Evolutionary conservation across 306 rosid species (phyloP).

Genomic region (Quercus engelmannii): DNA sequence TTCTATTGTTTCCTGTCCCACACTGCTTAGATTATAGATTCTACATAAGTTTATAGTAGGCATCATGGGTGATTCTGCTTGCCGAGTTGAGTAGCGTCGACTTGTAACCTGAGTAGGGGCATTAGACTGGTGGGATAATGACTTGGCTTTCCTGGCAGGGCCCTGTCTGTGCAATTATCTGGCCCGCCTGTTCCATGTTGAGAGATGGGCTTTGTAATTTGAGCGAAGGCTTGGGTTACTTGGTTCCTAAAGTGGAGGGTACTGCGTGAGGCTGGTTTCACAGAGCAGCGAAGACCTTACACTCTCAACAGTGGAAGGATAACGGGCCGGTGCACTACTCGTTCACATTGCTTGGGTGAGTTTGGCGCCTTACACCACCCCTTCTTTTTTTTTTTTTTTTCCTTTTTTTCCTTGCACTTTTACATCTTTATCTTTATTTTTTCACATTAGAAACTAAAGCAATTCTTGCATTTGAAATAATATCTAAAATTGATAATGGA

Average conservation of each 20-base stretch:
- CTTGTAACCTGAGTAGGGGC: not conserved
- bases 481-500: too few species aligned
- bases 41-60: too few species aligned
- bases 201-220: too few species aligned
- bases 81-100: not conserved
- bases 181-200: not conserved
- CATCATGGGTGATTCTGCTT: accelerated
- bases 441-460: too few species aligned
- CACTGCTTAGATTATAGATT: not conserved
- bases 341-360: not conserved
- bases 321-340: not conserved
- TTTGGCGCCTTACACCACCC: too few species aligned
- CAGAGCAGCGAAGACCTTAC: too few species aligned
- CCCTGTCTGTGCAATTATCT: accelerated
- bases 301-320: not conserved
- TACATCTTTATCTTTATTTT: too few species aligned
- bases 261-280: too few species aligned
- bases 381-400: accelerated
- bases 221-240: too few species aligned
- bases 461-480: too few species aligned
- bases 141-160: not conserved
- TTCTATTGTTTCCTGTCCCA: not conserved
- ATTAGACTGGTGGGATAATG: not conserved
- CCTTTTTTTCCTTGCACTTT: too few species aligned
- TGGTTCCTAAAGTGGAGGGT: too few species aligned